Base-by-base conservation (phyloP, 148 eudicot species). In the Camellia granthamiana region DNA sequence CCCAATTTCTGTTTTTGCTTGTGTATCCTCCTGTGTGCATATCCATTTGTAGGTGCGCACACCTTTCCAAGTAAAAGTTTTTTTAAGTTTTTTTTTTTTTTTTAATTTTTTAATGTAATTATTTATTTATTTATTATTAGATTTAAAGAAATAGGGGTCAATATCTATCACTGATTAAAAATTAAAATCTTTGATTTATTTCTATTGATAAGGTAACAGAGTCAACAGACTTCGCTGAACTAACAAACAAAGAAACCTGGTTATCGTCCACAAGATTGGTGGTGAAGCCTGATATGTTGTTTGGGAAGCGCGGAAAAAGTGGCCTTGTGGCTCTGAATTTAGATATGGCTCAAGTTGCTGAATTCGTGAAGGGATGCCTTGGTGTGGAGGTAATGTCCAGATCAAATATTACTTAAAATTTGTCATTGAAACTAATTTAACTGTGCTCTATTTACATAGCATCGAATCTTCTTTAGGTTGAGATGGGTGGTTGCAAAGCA, bases 301-400 rank as follows among this genome's bases (percentile, higher is more conserved):
- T 92, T 65, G 97, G 97, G 15, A 92, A 92, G 85, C 96, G 97
- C 83, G 97, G 93, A 69, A 92, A 92, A 90, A 90, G 97, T 82
- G 93, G 93, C 21, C 85, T 92, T 41, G 97, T 90, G 12, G 97
- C 89, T 60, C 81, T 92, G 77, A 92, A 92, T 85, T 78, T 92
- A 44, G 97, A 92, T 81, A 47, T 92, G 12, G 97, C 93, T 76
- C 92, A 90, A 84, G 97, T 92, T 86, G 89, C 93, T 11, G 89
- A 84, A 14, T 92, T 92, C 77, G 92, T 92, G 69, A 92, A 90
- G 80, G 89, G 78, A 69, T 89, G 93, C 30, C 84, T 91, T 70
- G 95, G 95, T 11, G 85, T 81, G 77, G 91, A 91, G 93, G 95
- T 91, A 41, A 74, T 3, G n/a, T 21, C 10, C 11, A 1, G 19